Evolutionary conservation across 768 basidiomycete species (phyloP), one percentile per base, ranked within the genome.

Genomic region (Amanita molliuscula): DNA sequence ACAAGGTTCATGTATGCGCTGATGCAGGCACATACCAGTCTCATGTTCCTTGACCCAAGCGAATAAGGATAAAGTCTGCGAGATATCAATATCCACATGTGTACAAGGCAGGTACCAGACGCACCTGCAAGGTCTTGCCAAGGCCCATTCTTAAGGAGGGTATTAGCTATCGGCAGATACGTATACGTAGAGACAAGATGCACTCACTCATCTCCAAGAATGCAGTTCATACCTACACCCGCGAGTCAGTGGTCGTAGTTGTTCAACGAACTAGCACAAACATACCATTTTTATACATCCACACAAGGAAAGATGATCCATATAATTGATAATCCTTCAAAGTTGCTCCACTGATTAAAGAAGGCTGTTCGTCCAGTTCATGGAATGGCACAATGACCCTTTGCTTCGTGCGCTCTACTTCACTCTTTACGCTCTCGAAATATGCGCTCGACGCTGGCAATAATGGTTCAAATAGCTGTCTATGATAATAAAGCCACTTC

Each of bases 321-420:
- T 65, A 5, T 34, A 76, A 77, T 70, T 88, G 85, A 62, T 87
- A 87, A 47, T 80, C 81, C 61, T 86, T 86, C 73, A 87, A 77
- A 21, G 67, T 62, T 13, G 82, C 85, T 7, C 73, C 74, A 15
- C 65, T 64, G 25, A 86, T 68, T 34, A 76, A 62, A 5, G 56
- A 51, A 0, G 81, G 81, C 54, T 82, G 81, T 36, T 67, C 64
- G 20, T 65, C 65, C 43, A 77, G 51, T 16, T 65, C 55, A 43
- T 65, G 70, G 15, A 68, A 61, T 3, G 72, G 73, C 0, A 63
- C 58, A 54, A 62, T 70, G 3, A 60, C 54, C 18, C 55, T 54
- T 16, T 49, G 36, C 11, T 44, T 29, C 1, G 48, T 49, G 40
- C 38, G 47, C 41, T 58, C 62, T 25, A 67, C 33, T 28, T 67